These are phyloP conservation scores for Epichloe sibirici DNA, from an alignment of 2,329 filamentous ascomycete genomes.

Conservation along the genomic window DNA sequence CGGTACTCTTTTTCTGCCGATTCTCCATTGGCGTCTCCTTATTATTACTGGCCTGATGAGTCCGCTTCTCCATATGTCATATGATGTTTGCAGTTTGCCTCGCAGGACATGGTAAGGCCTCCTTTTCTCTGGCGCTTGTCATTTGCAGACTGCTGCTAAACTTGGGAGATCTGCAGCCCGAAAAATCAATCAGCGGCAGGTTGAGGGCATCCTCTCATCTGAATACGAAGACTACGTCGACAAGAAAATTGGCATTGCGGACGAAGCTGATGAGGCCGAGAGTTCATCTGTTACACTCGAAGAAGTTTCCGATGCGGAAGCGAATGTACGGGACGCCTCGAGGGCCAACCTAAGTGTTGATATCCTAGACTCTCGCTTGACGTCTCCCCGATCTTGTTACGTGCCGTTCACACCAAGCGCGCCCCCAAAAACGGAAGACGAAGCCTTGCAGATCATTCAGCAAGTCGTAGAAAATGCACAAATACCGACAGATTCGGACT, in stretches of 20 bases:
- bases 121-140: neutral
- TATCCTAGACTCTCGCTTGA: neutral
- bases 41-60: neutral
- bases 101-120: neutral
- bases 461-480: neutral
- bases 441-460: constrained; percentile 6
- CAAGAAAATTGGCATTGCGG: neutral
- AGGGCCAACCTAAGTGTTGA: neutral
- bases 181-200: neutral
- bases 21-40: neutral
- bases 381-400: neutral
- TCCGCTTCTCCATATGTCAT: neutral
- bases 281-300: neutral
- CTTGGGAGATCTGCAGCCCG: neutral
- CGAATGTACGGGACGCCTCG: neutral
- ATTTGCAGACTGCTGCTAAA: neutral
- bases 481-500: constrained; percentile 10
- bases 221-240: neutral
- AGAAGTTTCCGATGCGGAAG: neutral
- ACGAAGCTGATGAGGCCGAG: neutral
- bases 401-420: neutral
- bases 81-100: neutral
- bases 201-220: neutral
- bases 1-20: neutral
- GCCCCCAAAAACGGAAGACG: neutral